Percentiles rank a stretch among this genome's conserved stretches.
phyloP scores from a whole-genome alignment of 352 stramenopile genomes.

The Pythium phragmiticola region DNA sequence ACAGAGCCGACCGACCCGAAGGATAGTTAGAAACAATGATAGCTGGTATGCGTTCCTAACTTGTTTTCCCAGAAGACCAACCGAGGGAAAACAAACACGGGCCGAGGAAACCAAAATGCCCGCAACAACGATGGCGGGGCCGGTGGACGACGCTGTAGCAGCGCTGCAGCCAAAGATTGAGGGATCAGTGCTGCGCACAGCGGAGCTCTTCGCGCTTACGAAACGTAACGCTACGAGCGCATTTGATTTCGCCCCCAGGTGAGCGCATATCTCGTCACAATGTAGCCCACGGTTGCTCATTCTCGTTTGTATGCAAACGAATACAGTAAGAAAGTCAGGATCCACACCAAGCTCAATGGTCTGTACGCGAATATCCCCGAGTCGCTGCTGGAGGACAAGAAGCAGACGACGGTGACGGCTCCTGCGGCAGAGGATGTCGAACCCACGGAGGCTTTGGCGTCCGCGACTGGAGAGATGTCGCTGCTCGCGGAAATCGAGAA shows the following conservation, averaged over 20 bases:
- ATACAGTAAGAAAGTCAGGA: slow-evolving; percentile 67
- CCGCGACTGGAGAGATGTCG: slow-evolving; percentile 18
- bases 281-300: background rate
- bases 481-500: slow-evolving; percentile 61
- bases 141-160: background rate
- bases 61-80: background rate
- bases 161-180: slow-evolving; percentile 43
- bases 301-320: background rate
- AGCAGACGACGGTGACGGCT: slow-evolving; percentile 7
- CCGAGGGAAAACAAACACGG: background rate
- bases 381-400: slow-evolving; percentile 45
- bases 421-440: slow-evolving; percentile 13
- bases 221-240: slow-evolving; percentile 46
- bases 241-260: slow-evolving; percentile 68
- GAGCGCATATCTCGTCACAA: background rate
- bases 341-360: slow-evolving; percentile 62
- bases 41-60: background rate
- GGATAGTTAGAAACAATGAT: background rate
- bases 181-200: slow-evolving; percentile 59
- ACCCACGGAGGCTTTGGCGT: slow-evolving; percentile 1
- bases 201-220: slow-evolving; percentile 69
- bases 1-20: slow-evolving; percentile 1
- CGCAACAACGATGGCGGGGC: slow-evolving; percentile 12
- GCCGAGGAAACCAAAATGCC: slow-evolving; percentile 2
- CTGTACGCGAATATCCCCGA: slow-evolving; percentile 58